phyloP scores from a whole-genome alignment of 2,329 filamentous ascomycete species.

The Cephalotrichum gorgonifer region DNA sequence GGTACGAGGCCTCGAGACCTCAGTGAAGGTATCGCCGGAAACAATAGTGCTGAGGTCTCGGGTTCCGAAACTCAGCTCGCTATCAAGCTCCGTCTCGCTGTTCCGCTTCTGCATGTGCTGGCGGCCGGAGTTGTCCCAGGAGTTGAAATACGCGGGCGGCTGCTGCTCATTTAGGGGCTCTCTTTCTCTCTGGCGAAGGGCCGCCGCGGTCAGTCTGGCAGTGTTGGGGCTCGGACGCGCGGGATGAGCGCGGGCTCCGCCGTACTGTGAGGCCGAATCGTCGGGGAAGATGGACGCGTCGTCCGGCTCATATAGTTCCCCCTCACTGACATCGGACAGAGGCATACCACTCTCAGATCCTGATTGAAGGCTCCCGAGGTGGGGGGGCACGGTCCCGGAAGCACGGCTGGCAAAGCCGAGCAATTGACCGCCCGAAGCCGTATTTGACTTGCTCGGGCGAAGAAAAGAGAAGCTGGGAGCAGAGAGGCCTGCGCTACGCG shows the following conservation, averaged over 20 bases:
- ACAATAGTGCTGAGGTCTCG: neutral
- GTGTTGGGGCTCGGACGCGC: neutral
- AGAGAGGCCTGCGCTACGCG: neutral
- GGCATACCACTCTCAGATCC: neutral
- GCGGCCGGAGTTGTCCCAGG: neutral
- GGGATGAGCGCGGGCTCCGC: no score
- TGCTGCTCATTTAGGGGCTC: neutral
- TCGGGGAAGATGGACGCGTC: neutral
- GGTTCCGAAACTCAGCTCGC: neutral
- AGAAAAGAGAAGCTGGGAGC: neutral
- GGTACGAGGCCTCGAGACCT: neutral
- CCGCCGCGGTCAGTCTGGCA: neutral
- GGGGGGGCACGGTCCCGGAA: neutral
- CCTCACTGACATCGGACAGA: neutral
- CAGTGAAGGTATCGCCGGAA: neutral
- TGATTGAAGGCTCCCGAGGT: neutral
- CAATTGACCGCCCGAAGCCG: neutral
- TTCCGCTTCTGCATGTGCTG: neutral
- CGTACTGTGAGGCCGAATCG: neutral
- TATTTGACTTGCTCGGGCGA: neutral
- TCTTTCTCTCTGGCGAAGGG: neutral
- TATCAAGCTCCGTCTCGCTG: neutral
- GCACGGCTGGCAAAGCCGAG: neutral
- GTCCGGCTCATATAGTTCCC: neutral
- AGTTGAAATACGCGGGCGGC: neutral